phyloP scores from a whole-genome alignment of 495 filamentous ascomycete genomes.

The Copromyces sp. region DNA sequence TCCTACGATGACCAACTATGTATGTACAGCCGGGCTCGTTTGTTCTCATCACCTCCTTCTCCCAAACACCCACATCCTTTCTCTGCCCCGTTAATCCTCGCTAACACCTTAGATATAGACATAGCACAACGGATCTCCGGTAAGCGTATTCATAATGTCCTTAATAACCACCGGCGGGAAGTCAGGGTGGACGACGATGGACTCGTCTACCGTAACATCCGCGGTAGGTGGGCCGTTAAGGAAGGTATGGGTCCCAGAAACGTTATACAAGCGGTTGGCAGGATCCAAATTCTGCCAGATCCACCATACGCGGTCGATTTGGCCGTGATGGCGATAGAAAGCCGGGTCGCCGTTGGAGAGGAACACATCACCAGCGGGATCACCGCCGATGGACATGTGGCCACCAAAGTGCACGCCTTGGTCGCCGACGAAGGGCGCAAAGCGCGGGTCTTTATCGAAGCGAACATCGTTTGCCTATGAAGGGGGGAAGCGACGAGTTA shows the following conservation, averaged over 20 bases:
- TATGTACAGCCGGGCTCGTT: background rate
- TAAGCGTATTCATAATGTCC: slow-evolving; percentile 12
- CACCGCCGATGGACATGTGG: slow-evolving; percentile 27
- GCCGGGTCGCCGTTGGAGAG: slow-evolving; percentile 54
- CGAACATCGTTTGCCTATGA: background rate
- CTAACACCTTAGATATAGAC: slow-evolving; percentile 7
- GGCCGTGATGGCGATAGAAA: slow-evolving; percentile 62
- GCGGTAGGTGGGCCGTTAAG: slow-evolving; percentile 30
- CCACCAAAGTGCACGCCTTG: slow-evolving; percentile 26
- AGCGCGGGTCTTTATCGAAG: background rate
- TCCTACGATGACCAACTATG: background rate
- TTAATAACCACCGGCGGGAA: slow-evolving; percentile 9
- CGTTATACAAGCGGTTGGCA: slow-evolving; percentile 29
- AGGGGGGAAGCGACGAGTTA: background rate
- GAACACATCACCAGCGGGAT: slow-evolving; percentile 45
- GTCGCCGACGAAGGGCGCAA: slow-evolving; percentile 27
- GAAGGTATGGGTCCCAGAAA: slow-evolving; percentile 34
- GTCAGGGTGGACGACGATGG: slow-evolving; percentile 5
- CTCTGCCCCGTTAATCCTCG: background rate
- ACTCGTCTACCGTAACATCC: slow-evolving; percentile 15
- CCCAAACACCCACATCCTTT: background rate
- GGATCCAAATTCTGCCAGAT: slow-evolving; percentile 54
- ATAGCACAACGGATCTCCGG: slow-evolving; percentile 16
- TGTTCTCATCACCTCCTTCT: background rate
- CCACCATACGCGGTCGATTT: slow-evolving; percentile 61